phyloP scores from a whole-genome alignment of 1,139 yeast species.

The Candida mesenterica region DNA sequence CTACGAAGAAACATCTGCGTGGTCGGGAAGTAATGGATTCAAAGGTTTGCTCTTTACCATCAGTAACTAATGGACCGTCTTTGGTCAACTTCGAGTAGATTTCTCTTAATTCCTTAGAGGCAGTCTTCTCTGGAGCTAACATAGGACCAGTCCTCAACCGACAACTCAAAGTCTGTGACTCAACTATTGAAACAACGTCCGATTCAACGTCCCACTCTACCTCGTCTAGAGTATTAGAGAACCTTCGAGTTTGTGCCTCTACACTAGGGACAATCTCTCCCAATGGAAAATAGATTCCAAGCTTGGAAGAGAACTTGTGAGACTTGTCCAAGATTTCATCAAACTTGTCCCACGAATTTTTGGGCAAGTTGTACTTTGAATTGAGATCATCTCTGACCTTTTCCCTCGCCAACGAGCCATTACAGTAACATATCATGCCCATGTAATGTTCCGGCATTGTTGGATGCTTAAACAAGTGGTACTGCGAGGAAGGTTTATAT shows the following conservation, averaged over 20 bases:
- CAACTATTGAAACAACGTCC: constrained; percentile 78
- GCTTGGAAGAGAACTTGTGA: constrained; percentile 36
- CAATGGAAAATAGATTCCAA: constrained; percentile 83
- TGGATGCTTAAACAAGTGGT: constrained; percentile 86
- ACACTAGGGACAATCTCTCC: constrained; percentile 90
- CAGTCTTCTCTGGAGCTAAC: constrained; percentile 23
- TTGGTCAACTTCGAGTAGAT: constrained; percentile 24
- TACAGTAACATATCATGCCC: constrained; percentile 96
- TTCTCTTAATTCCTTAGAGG: constrained; percentile 12
- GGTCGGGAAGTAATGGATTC: constrained; percentile 56
- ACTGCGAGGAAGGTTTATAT: constrained; percentile 76
- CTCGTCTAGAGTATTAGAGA: background rate
- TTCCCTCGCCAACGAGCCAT: constrained; percentile 87
- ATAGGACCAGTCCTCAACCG: constrained; percentile 78
- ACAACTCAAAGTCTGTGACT: constrained; percentile 84
- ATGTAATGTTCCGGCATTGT: constrained; percentile 72
- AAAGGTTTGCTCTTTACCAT: constrained; percentile 45
- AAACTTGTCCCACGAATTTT: constrained; percentile 61
- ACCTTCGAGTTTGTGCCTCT: constrained; percentile 54
- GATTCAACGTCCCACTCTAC: constrained; percentile 47
- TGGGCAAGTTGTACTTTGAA: constrained; percentile 28
- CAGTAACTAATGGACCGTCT: constrained; percentile 47
- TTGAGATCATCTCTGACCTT: constrained; percentile 65
- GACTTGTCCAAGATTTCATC: constrained; percentile 50
- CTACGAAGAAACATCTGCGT: constrained; percentile 73